Evolutionary conservation across 345 rosid genomes (phyloP), one percentile per base, ranked within the genome.

Genomic region (Gossypium stocksii): DNA sequence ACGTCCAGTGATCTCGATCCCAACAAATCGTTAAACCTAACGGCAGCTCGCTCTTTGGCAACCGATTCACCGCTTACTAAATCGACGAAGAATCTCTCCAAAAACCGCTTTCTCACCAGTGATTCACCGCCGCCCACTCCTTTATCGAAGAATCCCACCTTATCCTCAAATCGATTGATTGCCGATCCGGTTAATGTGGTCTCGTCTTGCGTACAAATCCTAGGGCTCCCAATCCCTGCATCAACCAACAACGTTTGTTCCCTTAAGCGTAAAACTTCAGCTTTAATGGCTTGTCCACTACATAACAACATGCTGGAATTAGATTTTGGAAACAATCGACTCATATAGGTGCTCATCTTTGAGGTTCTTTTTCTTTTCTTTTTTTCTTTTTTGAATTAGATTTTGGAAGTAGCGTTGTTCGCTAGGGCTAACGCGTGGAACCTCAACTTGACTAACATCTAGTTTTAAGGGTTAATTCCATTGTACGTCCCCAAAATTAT

Each of bases 41-140:
- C 66, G 19, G 73, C 65, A 0, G 78, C 73, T 56, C 57, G 73
- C 66, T 75, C 78, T 75, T 67, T 66, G 44, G 56, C 67, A 14
- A 75, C 2, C 19, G 77, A 20, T 17, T 53, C 77, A 34, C 67
- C 46, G 15, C 14, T n/a, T 13, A 63, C 67, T 17, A 62, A 38
- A 62, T 62, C 66, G 13, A 62, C 44, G 45, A 62, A 62, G 22
- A 34, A 34, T 16, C 66, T 16, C 45, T 62, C 66, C 12, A 62
- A 29, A 34, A 62, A 15, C 44, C 66, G 66, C 45, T 29, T 62
- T 7, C 19, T 34, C 4, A 62, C 19, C 44, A 62, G 20, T 2
- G 45, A 34, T 34, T 62, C 66, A 16, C 44, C 45, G 22, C 43
- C 65, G 11, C 44, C 43, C 9, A 6, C 45, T 16, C 44, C 22